Base-by-base conservation (phyloP, 352 stramenopile species). In the Phytophthora cryptogea region DNA sequence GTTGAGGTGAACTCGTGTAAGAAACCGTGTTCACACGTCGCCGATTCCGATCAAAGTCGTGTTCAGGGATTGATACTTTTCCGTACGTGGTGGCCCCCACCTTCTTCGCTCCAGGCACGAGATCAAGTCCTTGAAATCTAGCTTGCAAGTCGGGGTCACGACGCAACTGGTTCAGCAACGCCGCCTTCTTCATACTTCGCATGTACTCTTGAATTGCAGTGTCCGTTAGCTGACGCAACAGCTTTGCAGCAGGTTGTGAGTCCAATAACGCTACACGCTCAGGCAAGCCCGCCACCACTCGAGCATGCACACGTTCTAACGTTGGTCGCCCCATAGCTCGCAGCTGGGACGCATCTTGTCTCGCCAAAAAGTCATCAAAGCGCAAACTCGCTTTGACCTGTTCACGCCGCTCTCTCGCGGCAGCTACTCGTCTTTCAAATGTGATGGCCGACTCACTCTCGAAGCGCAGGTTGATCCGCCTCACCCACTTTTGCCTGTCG, bases 391-490 rank as follows among this genome's bases (percentile, higher is more conserved):
- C 82, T 60, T 97, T 98, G 5, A 86, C 79, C 7, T 83, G 70
- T 8, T 97, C 87, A 6, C 90, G 69, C 4, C 80, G 68, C 16
- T 57, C 54, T 37, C 82, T 49, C 0, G 93, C 93, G 0, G 78
- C 73, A 17, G 89, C 74, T 10, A 96, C 74, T 4, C 91, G 85
- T 23, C 65, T 50, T 52, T 97, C 74, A 63, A 97, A 98, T 16
- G 65, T 49, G 20, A 76, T 64, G 2, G 74, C 51, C 11, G 78
- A 69, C 69, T 98, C 86, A 11, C 55, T 86, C 35, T 94, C 86
- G 59, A 98, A 98, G 35, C 90, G 83, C 30, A 98, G 67, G 50
- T 98, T 98, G 73, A 98, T 95, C 50, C 93, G 74, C 13, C 80
- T 74, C 32, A 98, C 91, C 45, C 68, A 78, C 54, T 98, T 98